Percentiles rank a stretch among this genome's conserved stretches.
phyloP scores from a whole-genome alignment of 1,284 basidiomycete species.

The Lignosus rhinocerotis region DNA sequence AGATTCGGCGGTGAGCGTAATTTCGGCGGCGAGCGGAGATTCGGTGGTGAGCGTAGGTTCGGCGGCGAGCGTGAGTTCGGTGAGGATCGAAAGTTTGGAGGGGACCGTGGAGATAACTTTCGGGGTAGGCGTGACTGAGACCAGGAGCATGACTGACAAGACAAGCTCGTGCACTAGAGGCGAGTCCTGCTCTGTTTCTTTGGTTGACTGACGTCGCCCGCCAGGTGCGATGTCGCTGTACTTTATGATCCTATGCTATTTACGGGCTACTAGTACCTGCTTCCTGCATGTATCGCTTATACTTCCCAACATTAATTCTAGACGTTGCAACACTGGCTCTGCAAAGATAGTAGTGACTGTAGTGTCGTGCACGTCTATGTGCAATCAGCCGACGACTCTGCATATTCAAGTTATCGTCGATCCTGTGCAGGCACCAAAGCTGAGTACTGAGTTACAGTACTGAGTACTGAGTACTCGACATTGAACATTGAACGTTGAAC shows the following conservation, averaged over 20 bases:
- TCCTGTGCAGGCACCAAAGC: no score
- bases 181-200: not conserved
- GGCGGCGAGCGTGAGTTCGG: not conserved
- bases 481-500: no score
- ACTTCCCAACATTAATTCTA: conserved; percentile 12
- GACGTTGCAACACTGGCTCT: conserved; percentile 3
- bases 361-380: no score
- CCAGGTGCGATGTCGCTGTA: conserved; percentile 10
- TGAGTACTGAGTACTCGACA: no score
- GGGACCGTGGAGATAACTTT: not conserved
- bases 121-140: not conserved
- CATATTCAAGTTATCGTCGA: not conserved
- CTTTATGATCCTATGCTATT: conserved; percentile 17
- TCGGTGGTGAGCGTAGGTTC: not conserved
- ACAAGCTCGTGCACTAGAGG: not conserved
- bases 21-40: not conserved
- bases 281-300: conserved; percentile 18
- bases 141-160: not conserved
- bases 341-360: not conserved
- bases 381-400: not conserved
- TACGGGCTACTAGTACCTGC: conserved; percentile 20
- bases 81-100: not conserved
- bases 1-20: not conserved
- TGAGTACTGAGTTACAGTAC: no score
- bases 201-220: not conserved